Evolutionary conservation across 768 basidiomycete genomes (phyloP), one percentile per base, ranked within the genome.

Genomic region (Grammothele lineata): DNA sequence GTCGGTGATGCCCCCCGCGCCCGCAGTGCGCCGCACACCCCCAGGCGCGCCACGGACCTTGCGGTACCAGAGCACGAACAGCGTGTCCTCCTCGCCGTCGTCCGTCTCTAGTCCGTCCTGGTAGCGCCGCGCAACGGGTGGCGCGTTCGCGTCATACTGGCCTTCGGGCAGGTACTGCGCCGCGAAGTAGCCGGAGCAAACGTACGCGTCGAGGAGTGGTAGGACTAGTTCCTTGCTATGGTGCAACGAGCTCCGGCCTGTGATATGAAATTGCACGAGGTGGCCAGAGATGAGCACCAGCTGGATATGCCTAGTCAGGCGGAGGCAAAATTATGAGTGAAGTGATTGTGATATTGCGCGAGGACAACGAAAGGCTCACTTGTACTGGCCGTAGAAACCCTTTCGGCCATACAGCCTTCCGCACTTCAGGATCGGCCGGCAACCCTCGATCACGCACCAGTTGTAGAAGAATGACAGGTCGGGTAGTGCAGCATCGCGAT

Each of bases 81-180:
- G 68, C 54, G 81, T 86, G 62, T 97, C 94, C 61, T 94, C 91
- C 40, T 89, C 87, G 8, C 78, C 74, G 56, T 98, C 94, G 53
- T 90, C 78, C 10, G 83, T 81, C 66, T 95, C 89, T 10, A 98
- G 70, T 1, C 94, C 94, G 59, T 98, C 95, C 45, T 83, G 76
- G 62, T 96, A 97, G 37, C 89, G 80, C 9, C 90, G 79, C 1
- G 90, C 80, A 25, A 76, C 66, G 8, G 70, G 63, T 1, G 69
- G 66, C 14, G 65, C 66, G 56, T 80, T 73, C 4, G 83, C 76
- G 37, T 68, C 67, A 60, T 79, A 85, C 60, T 89, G 78, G n/a
- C 78, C 78, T 40, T 69, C 66, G 5, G 81, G 82, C 26, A 89
- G 72, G 14, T 76, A 72, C 54, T 78, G 75, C 17, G 83, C 80